These are phyloP conservation scores for Sordariomycetes sp. DNA, from an alignment of 2,329 filamentous ascomycete genomes.

Conservation along the genomic window DNA sequence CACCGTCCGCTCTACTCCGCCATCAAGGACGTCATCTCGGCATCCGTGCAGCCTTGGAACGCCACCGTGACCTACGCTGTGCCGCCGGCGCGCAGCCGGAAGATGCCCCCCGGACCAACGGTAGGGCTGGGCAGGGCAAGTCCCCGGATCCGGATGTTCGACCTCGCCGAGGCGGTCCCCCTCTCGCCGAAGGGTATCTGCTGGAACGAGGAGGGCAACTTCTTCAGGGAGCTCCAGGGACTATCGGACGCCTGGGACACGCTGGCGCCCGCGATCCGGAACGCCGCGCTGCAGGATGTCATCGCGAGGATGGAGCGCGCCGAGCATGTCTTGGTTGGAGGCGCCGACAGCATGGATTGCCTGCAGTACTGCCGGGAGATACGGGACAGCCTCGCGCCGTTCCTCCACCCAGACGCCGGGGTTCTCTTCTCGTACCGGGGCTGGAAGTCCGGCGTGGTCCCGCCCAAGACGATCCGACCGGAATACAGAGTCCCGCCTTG, in stretches of 20 bases:
- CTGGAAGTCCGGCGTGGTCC: background rate
- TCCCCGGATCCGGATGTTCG: background rate
- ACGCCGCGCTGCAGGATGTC: background rate
- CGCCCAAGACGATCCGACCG: background rate
- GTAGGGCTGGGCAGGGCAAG: background rate
- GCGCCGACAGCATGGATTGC: background rate
- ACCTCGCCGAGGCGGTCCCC: background rate
- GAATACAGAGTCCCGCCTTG: background rate
- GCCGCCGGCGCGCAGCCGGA: too few relatives aligned
- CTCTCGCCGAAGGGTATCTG: background rate
- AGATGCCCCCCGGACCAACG: too few relatives aligned
- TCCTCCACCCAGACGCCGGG: conserved; percentile 4
- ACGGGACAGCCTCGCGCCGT: background rate
- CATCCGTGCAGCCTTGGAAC: conserved; percentile 34
- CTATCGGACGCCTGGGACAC: background rate
- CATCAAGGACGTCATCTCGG: conserved; percentile 28
- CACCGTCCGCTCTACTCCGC: conserved; percentile 26
- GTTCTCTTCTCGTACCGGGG: background rate
- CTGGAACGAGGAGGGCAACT: background rate
- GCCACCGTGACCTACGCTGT: too few relatives aligned
- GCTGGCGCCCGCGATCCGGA: background rate
- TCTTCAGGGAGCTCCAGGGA: background rate
- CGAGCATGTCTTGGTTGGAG: background rate
- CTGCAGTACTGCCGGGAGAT: background rate
- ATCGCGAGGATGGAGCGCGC: background rate